These are phyloP conservation scores for Adansonia gregorii DNA, from an alignment of 441 rosid species.

Conservation along the genomic window DNA sequence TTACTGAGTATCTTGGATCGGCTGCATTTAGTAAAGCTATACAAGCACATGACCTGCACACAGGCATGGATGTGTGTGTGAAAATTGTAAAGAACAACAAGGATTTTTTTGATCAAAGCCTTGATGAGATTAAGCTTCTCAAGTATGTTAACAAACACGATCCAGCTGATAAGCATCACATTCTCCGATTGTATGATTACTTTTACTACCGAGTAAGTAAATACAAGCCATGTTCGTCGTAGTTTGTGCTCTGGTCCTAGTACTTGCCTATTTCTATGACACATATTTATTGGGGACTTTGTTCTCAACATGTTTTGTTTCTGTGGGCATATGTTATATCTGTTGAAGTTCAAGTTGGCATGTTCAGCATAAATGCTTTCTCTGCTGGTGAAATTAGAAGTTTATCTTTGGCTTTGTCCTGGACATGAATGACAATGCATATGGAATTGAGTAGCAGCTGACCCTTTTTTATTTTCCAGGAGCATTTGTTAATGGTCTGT, in stretches of 20 bases:
- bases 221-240: not conserved
- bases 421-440: constrained; percentile 9
- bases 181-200: constrained; percentile 90
- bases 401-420: not conserved
- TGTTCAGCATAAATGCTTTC: not conserved
- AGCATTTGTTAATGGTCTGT: constrained; percentile 91
- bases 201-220: constrained; percentile 87
- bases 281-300: not conserved
- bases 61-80: constrained; percentile 94
- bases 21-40: constrained; percentile 99
- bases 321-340: not conserved
- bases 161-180: constrained; percentile 91
- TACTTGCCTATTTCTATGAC: not conserved
- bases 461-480: constrained; percentile 55
- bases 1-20: constrained; percentile 96
- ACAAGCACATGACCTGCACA: constrained; percentile 96
- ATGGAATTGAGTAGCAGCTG: constrained; percentile 24
- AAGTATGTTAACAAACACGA: constrained; percentile 97
- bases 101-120: constrained; percentile 98
- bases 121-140: constrained; percentile 96
- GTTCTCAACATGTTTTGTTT: not conserved
- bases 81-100: constrained; percentile 96
- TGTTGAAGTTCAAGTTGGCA: constrained; percentile 9
- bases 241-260: not conserved
- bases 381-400: constrained; percentile 1